These are phyloP conservation scores for Mycena sanguinolenta DNA, from an alignment of 768 basidiomycete genomes.

Conservation along the genomic window DNA sequence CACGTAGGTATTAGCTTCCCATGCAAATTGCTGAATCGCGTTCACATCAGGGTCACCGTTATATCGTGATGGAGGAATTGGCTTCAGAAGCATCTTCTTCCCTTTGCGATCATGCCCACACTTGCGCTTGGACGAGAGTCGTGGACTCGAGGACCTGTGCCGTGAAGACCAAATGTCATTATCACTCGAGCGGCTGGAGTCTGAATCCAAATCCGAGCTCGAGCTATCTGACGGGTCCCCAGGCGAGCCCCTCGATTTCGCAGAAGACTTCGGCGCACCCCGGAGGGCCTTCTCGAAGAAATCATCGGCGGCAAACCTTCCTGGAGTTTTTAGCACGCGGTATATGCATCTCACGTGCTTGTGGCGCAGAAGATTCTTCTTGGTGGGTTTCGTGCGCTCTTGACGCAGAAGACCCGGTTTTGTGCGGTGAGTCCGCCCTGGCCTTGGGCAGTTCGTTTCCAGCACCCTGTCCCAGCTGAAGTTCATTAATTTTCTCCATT, in stretches of 20 bases:
- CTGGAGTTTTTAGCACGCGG: not conserved
- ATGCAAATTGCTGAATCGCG: too few relatives aligned
- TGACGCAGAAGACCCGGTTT: too few relatives aligned
- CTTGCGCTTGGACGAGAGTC: too few relatives aligned
- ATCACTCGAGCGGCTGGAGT: too few relatives aligned
- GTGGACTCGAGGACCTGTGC: too few relatives aligned
- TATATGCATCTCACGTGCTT: not conserved
- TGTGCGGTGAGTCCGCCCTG: not conserved
- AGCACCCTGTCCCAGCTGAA: not conserved
- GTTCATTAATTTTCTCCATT: not conserved
- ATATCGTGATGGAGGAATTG: too few relatives aligned
- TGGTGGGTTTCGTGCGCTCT: too few relatives aligned
- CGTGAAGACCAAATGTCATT: too few relatives aligned
- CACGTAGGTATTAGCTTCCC: too few relatives aligned
- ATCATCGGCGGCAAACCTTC: not conserved
- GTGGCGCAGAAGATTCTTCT: not conserved
- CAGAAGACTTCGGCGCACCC: not conserved
- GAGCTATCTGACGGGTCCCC: not conserved
- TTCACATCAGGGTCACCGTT: too few relatives aligned
- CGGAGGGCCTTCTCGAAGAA: conserved; percentile 1
- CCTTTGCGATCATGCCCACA: too few relatives aligned
- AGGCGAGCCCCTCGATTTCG: not conserved
- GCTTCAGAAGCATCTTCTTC: too few relatives aligned
- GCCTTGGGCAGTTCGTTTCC: not conserved
- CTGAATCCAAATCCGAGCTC: not conserved